Base-by-base conservation (phyloP, 441 rosid species). In the Omphalea diandra region DNA sequence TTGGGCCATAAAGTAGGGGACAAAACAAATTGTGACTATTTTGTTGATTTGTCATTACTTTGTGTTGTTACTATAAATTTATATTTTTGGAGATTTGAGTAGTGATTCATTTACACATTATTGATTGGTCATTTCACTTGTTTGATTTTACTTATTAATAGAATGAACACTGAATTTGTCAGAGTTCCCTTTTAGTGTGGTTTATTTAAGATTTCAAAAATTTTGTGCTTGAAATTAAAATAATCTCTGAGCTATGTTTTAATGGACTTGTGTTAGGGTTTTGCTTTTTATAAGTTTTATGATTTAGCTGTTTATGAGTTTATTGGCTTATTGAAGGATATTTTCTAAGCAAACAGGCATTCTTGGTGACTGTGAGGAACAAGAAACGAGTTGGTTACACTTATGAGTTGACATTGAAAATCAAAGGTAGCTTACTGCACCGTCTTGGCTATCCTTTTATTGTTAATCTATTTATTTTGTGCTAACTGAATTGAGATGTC, bases 331-430 rank as follows among this genome's bases (percentile, higher is more conserved):
- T 50, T 46, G 59, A 56, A 69, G 40, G 20, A 17, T 47, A 17
- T 26, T 74, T 67, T 41, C 35, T 67, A 63, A 14, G 20, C 79
- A 62, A 60, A 62, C 83, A 94, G 97, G 98, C 98, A 33, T 88
- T 85, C 81, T 83, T 88, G 86, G 94, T 91, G 72, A 94, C 90
- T 3, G 97, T 91, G 32, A 87, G 97, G 61, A 94, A 90, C 75
- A 94, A 88, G 85, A 94, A 90, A 80, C 83, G 93, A 54, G 94
- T 90, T 74, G 97, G 97, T 53, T 94, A 91, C 73, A 85, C 86
- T 36, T 94, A 90, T 6, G 97, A 88, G 80, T 81, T 94, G 71
- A 83, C 94, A 61, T 76, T 94, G 80, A 86, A 88, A 85, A 78
- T 91, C 49, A 79, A 83, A 68, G 98, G 97, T 89, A 69, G 63